Conservation (phyloP, 257 asterid species). For the Buddleja alternifolia region DNA sequence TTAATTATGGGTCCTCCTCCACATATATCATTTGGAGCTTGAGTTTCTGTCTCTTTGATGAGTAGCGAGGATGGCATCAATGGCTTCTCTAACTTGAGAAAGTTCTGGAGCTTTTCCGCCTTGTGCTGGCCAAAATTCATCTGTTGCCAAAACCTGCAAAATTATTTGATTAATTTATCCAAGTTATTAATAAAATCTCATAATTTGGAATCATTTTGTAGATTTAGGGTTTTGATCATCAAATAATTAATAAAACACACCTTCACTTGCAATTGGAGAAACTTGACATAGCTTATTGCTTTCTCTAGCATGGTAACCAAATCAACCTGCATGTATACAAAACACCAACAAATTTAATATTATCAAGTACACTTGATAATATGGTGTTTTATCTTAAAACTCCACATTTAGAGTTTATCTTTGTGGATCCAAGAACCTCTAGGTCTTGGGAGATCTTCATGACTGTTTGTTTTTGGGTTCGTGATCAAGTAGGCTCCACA, state of each 20-base stretch:
- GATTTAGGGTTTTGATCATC: not conserved
- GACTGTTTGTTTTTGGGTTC: too few relatives aligned
- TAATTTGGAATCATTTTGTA: not conserved
- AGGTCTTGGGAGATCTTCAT: too few relatives aligned
- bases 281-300: slow-evolving; percentile 85
- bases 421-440: too few relatives aligned
- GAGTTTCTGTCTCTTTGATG: slow-evolving; percentile 72
- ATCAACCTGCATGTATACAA: slow-evolving; percentile 64
- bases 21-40: slow-evolving; percentile 43
- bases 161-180: not conserved
- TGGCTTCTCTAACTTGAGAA: slow-evolving; percentile 83
- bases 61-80: slow-evolving; percentile 81
- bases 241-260: slow-evolving; percentile 30
- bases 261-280: slow-evolving; percentile 94
- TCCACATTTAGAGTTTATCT: too few relatives aligned
- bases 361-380: not conserved
- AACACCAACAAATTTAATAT: not conserved
- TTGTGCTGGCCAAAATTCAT: slow-evolving; percentile 95
- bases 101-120: slow-evolving; percentile 86
- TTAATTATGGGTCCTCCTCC: too few relatives aligned
- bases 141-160: slow-evolving; percentile 80
- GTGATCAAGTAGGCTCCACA: too few relatives aligned
- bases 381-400: not conserved
- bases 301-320: slow-evolving; percentile 94
- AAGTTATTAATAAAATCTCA: not conserved